Percentiles rank a stretch among this genome's conserved stretches.
Conservation (phyloP, 1,139 yeast species). For the Suhomyces bolitotheri region DNA sequence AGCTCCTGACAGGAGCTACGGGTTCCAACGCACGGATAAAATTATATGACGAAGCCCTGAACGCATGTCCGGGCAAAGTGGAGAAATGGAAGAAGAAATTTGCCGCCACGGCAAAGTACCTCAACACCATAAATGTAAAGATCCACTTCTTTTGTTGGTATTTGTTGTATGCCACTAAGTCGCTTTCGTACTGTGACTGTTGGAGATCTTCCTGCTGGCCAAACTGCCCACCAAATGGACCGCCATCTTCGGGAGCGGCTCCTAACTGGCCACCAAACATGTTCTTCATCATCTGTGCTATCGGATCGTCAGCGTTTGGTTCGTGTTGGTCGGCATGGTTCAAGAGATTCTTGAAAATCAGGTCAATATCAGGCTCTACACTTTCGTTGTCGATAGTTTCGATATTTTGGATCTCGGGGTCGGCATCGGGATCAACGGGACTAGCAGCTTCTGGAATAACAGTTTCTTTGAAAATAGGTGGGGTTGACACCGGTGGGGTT, state of each 20-base stretch:
- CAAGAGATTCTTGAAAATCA: constrained; percentile 36
- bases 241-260: constrained; percentile 15
- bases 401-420: constrained; percentile 38
- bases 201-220: constrained; percentile 16
- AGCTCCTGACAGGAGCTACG: constrained; percentile 20
- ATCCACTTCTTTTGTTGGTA: constrained; percentile 39
- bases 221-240: not conserved
- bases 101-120: constrained; percentile 27
- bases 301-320: constrained; percentile 23
- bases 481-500: not conserved
- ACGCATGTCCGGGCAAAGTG: constrained; percentile 19
- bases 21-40: constrained; percentile 28
- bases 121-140: constrained; percentile 33
- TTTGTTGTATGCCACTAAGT: constrained; percentile 31
- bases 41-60: constrained; percentile 34
- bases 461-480: not conserved
- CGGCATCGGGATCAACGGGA: constrained; percentile 24
- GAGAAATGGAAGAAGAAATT: constrained; percentile 41
- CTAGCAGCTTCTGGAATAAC: not conserved
- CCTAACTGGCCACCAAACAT: constrained; percentile 12
- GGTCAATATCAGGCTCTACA: constrained; percentile 31
- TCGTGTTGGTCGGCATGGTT: constrained; percentile 17
- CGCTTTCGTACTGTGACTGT: constrained; percentile 30
- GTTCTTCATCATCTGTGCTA: constrained; percentile 36
- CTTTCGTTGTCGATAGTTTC: constrained; percentile 17